These are phyloP conservation scores for Friedmanniomyces simplex DNA, from an alignment of 495 filamentous ascomycete genomes.

Conservation along the genomic window DNA sequence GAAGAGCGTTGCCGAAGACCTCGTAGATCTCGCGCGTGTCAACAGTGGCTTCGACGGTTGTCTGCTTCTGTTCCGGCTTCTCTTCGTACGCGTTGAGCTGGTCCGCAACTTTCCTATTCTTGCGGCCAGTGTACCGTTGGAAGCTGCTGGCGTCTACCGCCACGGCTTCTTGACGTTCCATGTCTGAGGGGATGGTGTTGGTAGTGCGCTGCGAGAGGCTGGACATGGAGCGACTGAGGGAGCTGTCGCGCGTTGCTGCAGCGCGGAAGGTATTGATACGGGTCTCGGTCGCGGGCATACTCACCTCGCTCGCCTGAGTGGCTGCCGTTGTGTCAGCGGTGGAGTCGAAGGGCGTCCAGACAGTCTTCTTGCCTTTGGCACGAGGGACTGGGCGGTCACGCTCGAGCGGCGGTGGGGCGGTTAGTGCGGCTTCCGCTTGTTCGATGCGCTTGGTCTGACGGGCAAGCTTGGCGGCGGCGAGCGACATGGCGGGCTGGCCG, in stretches of 20 bases:
- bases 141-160: conserved; percentile 7
- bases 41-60: conserved; percentile 14
- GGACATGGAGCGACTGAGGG: conserved; percentile 12
- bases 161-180: conserved; percentile 6
- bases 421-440: conserved; percentile 17
- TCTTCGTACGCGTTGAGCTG: conserved; percentile 16
- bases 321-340: neutral
- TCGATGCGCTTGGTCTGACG: conserved; percentile 18
- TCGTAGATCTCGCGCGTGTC: conserved; percentile 18
- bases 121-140: conserved; percentile 13
- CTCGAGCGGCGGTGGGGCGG: conserved; percentile 1
- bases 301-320: neutral
- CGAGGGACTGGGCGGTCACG: conserved; percentile 5
- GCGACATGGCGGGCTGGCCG: conserved; percentile 1
- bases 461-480: conserved; percentile 16
- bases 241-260: conserved; percentile 3
- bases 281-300: conserved; percentile 2
- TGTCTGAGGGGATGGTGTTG: conserved; percentile 7
- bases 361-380: conserved; percentile 11
- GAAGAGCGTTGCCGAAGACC: conserved; percentile 27
- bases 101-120: conserved; percentile 1
- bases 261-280: conserved; percentile 19
- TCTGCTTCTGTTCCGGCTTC: conserved; percentile 16
- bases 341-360: conserved; percentile 11
- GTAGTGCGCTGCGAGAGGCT: conserved; percentile 17